Percentiles rank a stretch among this genome's conserved stretches.
Conservation (phyloP, 1,284 basidiomycete genomes). For the Tilletia indica region DNA sequence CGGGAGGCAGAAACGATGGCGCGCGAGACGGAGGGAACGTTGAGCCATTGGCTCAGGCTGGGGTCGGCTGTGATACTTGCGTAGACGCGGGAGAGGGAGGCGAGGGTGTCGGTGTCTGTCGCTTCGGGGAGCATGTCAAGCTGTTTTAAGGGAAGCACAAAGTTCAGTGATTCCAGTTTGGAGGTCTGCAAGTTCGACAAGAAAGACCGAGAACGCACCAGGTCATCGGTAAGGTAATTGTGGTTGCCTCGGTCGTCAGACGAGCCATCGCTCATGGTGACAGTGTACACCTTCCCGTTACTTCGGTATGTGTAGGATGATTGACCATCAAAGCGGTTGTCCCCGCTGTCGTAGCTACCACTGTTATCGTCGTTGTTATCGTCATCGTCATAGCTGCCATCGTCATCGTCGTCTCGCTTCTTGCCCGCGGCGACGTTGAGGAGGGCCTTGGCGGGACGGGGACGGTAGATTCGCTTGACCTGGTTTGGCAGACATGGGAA, state of each 20-base stretch:
- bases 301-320: not conserved
- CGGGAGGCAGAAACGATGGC: not conserved
- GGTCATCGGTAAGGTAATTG: constrained; percentile 4
- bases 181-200: not conserved
- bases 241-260: not conserved
- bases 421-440: constrained; percentile 2
- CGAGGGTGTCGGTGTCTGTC: not conserved
- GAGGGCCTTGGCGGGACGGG: not conserved
- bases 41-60: not conserved
- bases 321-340: not conserved
- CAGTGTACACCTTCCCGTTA: not conserved
- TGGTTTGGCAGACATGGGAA: not conserved
- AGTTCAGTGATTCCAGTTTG: too few relatives aligned
- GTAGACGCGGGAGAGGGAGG: constrained; percentile 9
- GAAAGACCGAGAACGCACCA: not conserved
- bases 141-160: not conserved
- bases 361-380: not conserved
- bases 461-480: not conserved
- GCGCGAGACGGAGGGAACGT: constrained; percentile 9
- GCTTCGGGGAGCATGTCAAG: constrained; percentile 1
- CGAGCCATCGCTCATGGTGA: constrained; percentile 8
- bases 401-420: not conserved
- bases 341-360: not conserved
- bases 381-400: not conserved
- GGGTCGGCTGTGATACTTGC: constrained; percentile 1